Evolutionary conservation across 441 rosid species (phyloP).

Genomic region (Hura crepitans): DNA sequence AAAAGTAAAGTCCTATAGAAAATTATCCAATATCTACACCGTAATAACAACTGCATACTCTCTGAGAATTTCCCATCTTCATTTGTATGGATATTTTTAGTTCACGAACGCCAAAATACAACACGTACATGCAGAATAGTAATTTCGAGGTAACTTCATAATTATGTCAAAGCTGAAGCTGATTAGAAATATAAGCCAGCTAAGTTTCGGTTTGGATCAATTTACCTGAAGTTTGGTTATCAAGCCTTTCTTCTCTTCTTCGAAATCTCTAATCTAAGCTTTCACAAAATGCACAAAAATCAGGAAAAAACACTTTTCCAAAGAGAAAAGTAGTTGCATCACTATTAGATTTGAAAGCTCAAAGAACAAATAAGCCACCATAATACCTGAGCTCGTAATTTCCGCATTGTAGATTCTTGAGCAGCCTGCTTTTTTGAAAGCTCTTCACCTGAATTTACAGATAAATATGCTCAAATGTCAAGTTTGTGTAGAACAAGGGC

Average conservation of each 20-base stretch:
- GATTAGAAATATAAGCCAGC: constrained; percentile 6
- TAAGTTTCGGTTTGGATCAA: constrained; percentile 21
- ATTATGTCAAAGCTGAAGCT: too few species aligned
- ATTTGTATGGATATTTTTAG: background rate
- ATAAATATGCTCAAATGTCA: constrained; percentile 15
- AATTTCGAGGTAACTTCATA: too few species aligned
- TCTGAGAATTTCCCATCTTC: background rate
- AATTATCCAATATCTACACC: background rate
- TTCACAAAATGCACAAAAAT: constrained; percentile 21
- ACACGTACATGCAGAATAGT: background rate
- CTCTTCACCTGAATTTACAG: constrained; percentile 71
- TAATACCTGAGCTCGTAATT: constrained; percentile 92
- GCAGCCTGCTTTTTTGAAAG: constrained; percentile 98
- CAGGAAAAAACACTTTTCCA: constrained; percentile 23
- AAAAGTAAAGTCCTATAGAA: background rate
- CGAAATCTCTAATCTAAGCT: constrained; percentile 80
- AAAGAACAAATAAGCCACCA: constrained; percentile 17
- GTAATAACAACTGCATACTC: constrained; percentile 2
- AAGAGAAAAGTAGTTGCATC: constrained; percentile 5
- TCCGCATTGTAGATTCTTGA: constrained; percentile 92
- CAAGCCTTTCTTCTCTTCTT: constrained; percentile 98
- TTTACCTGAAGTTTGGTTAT: constrained; percentile 91
- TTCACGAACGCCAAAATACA: background rate
- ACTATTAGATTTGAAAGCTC: constrained; percentile 6
- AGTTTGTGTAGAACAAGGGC: constrained; percentile 8